These are phyloP conservation scores for Silene conica DNA, from an alignment of 148 eudicot species.

Conservation along the genomic window DNA sequence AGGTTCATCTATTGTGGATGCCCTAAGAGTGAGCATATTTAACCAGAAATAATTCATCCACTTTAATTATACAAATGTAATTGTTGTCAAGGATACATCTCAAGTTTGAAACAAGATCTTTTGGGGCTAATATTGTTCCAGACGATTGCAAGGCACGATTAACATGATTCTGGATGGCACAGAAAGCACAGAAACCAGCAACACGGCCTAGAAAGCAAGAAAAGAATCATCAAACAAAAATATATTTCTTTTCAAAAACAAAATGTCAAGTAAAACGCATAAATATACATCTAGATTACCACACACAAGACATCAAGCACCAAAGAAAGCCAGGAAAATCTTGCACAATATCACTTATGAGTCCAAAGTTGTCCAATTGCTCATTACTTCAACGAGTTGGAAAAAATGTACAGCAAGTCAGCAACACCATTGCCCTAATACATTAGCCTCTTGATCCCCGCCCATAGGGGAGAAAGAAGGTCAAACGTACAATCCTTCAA, in stretches of 20 bases:
- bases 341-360: not conserved
- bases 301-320: not conserved
- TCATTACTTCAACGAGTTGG: not conserved
- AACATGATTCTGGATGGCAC: not conserved
- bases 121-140: not conserved
- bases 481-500: no score
- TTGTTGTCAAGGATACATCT: not conserved
- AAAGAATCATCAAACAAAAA: not conserved
- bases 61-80: not conserved
- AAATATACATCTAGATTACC: not conserved
- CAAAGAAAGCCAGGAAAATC: not conserved
- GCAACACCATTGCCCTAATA: not conserved
- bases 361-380: not conserved
- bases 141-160: not conserved
- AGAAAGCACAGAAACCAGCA: not conserved
- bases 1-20: no score
- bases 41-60: not conserved
- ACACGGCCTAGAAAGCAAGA: not conserved
- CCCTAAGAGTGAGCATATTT: not conserved
- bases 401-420: not conserved
- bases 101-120: not conserved
- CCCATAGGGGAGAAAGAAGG: no score
- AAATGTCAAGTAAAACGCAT: not conserved
- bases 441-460: not conserved
- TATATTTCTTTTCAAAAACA: no score